phyloP scores from a whole-genome alignment of 2,329 filamentous ascomycete species.

The Aspergillus tubingensis region DNA sequence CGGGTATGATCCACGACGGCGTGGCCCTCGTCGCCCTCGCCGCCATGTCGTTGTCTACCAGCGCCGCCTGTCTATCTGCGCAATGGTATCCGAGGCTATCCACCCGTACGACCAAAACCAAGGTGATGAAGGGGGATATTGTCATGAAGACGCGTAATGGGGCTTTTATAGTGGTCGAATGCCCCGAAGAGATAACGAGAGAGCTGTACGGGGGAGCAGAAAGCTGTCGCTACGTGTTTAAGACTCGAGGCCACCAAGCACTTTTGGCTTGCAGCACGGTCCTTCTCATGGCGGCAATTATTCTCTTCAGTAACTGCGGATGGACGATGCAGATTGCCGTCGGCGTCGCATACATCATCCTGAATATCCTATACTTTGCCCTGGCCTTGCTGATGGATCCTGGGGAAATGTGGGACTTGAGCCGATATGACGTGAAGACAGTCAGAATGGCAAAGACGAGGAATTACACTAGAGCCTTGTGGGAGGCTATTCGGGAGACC shows the following conservation, averaged over 20 bases:
- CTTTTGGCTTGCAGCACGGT: conserved; percentile 62
- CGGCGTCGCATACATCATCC: conserved; percentile 58
- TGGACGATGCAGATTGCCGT: conserved; percentile 63
- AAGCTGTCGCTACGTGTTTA: conserved; percentile 59
- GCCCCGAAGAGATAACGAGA: conserved; percentile 61
- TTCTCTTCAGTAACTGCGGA: conserved; percentile 64
- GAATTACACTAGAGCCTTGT: conserved; percentile 59
- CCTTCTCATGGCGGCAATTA: conserved; percentile 62
- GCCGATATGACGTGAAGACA: conserved; percentile 42
- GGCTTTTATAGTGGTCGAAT: conserved; percentile 60
- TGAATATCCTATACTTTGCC: conserved; percentile 63
- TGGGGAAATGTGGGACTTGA: conserved; percentile 58
- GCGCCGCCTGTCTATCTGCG: conserved; percentile 58
- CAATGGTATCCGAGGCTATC: conserved; percentile 60
- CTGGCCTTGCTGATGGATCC: conserved; percentile 52
- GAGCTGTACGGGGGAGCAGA: conserved; percentile 65
- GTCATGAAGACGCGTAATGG: conserved; percentile 63
- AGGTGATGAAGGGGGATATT: conserved; percentile 59
- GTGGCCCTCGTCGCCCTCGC: conserved; percentile 56
- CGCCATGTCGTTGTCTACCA: conserved; percentile 56
- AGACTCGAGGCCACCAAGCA: conserved; percentile 49
- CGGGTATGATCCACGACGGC: conserved; percentile 48
- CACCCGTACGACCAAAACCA: conserved; percentile 51
- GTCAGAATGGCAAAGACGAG: background rate
- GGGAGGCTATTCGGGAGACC: conserved; percentile 61